Evolutionary conservation across 306 rosid species (phyloP).

Genomic region (Prinsepia uniflora): DNA sequence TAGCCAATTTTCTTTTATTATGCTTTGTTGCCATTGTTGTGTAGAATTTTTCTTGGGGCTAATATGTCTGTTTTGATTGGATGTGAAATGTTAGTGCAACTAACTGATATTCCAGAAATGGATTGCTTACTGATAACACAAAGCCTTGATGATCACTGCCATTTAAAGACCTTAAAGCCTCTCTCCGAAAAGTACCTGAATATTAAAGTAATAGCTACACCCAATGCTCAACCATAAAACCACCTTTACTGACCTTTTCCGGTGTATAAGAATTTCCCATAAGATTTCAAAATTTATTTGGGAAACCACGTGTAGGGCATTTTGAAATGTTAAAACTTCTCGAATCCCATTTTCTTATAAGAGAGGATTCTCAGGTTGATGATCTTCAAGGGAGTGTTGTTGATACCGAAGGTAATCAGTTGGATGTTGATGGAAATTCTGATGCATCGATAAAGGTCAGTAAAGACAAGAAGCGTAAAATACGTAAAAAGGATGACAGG

Average conservation of each 20-base stretch:
- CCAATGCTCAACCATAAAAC: slow-evolving; percentile 50
- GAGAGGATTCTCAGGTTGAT: slow-evolving; percentile 73
- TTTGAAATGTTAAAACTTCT: slow-evolving; percentile 99
- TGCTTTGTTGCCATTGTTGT: too few relatives aligned
- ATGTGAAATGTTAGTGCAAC: slow-evolving; percentile 53
- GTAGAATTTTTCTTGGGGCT: too few relatives aligned
- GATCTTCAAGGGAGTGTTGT: slow-evolving; percentile 84
- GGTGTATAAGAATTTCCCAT: too few relatives aligned
- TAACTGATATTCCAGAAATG: slow-evolving; percentile 80
- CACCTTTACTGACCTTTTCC: too few relatives aligned
- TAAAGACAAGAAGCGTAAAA: slow-evolving; percentile 76
- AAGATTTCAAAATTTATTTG: slow-evolving; percentile 86
- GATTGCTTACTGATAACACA: slow-evolving; percentile 79
- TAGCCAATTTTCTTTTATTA: too few relatives aligned
- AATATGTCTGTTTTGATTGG: slow-evolving; percentile 1
- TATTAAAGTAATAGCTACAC: slow-evolving; percentile 68
- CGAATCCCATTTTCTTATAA: slow-evolving; percentile 88
- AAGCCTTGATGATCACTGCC: slow-evolving; percentile 95
- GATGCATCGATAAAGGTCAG: slow-evolving; percentile 49
- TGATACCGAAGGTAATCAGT: slow-evolving; percentile 76
- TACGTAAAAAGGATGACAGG: slow-evolving; percentile 68
- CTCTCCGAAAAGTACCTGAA: slow-evolving; percentile 64
- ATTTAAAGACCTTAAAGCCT: slow-evolving; percentile 78
- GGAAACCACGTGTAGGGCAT: slow-evolving; percentile 98
- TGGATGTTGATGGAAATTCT: slow-evolving; percentile 70